phyloP scores from a whole-genome alignment of 1,139 yeast species.

The Pichia sp. region DNA sequence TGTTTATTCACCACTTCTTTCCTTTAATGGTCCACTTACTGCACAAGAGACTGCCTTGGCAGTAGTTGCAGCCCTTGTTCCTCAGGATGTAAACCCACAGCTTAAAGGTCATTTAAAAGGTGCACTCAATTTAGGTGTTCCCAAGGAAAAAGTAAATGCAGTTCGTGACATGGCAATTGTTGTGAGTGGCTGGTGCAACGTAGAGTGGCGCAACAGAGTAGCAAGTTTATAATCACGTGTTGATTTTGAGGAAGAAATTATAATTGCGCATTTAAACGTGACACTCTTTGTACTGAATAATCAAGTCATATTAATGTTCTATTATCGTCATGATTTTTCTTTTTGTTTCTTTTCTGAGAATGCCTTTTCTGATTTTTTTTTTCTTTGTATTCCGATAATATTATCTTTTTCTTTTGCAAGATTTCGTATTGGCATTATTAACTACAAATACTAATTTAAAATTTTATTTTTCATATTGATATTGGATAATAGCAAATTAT shows the following conservation, averaged over 20 bases:
- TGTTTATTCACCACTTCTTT: conserved; percentile 72
- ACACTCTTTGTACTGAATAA: too few relatives aligned
- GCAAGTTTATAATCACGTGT: neutral
- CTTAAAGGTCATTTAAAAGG: conserved; percentile 86
- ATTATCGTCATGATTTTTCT: neutral
- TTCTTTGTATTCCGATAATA: too few relatives aligned
- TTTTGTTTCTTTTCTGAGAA: too few relatives aligned
- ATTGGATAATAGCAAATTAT: too few relatives aligned
- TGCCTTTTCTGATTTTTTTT: too few relatives aligned
- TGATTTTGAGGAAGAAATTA: neutral
- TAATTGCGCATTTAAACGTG: neutral
- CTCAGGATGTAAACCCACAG: conserved; percentile 94
- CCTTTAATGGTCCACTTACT: conserved; percentile 55
- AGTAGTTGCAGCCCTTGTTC: conserved; percentile 73
- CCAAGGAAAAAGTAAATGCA: conserved; percentile 54
- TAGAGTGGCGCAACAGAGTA: conserved; percentile 48
- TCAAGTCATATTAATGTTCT: neutral
- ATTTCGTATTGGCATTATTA: too few relatives aligned
- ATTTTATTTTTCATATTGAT: too few relatives aligned
- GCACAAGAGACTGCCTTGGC: conserved; percentile 73
- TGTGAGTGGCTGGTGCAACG: conserved; percentile 71
- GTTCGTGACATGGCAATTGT: conserved; percentile 58
- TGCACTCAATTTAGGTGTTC: conserved; percentile 73
- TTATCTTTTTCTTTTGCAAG: too few relatives aligned
- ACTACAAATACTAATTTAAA: too few relatives aligned